Evolutionary conservation across 2,329 filamentous ascomycete genomes (phyloP), one percentile per base, ranked within the genome.

Genomic region (Fusarium metavorans): DNA sequence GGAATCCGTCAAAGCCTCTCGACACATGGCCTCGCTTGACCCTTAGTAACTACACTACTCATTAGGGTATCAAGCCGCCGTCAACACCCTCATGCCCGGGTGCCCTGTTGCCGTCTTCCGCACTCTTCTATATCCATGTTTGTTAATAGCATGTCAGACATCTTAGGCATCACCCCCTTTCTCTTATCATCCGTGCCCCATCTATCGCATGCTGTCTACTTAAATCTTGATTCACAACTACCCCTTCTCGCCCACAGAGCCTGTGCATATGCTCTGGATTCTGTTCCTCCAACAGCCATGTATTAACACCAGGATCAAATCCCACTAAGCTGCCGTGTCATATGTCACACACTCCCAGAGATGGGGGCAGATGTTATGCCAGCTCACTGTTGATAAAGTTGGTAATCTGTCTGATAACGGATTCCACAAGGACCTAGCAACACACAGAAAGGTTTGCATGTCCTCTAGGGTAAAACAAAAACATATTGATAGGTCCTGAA

Each of bases 401-500:
- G 8, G 14, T 8, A 48, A 10, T 48, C 14, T 3, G 14, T 18
- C 43, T 10, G 13, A 0, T 14, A 48, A 23, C 4, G 13, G 4
- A 13, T 25, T 16, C 20, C 13, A 25, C 23, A 25, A 25, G 7
- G 4, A 10, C 20, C 4, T 45, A 9, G 20, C 23, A 20, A 9
- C 43, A 45, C 14, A 16, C 6, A 25, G 8, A 20, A 20, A 45
- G 43, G 8, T 16, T 25, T 14, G 6, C 4, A 45, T 45, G 3
- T 45, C 13, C 2, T 45, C 1, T 25, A 5, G 14, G 23, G 7
- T 3, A 45, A 25, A 9, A 3, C 1, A 10, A 16, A 3, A 16
- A 2, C 13, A 10, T 25, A 1, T 8, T 2, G 16, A 3, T 25
- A 25, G 2, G 4, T 9, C 8, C 4, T 2, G 7, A 16, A 23